Evolutionary conservation across 2,329 filamentous ascomycete species (phyloP).

Genomic region (Neonectria ditissima): DNA sequence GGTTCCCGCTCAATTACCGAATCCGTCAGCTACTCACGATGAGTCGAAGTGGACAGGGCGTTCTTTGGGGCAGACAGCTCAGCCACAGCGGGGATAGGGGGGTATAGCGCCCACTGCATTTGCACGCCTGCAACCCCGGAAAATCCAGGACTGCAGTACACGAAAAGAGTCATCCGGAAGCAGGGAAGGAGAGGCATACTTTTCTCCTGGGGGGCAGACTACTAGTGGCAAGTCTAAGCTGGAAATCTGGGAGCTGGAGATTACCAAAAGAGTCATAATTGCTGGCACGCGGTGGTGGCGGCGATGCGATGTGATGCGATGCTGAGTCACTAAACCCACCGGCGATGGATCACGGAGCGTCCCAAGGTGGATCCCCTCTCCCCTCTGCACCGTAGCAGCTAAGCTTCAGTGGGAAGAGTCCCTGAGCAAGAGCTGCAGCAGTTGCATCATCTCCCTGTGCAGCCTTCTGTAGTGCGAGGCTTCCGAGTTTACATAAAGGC

Average conservation of each 20-base stretch:
- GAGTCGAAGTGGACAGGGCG: conserved; percentile 37
- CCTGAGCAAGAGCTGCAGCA: conserved; percentile 14
- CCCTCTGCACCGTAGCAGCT: conserved; percentile 2
- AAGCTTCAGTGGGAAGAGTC: conserved; percentile 16
- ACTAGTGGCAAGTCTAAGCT: conserved; percentile 10
- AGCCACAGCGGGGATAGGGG: conserved; percentile 3
- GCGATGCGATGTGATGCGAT: not conserved
- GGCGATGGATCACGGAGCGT: not conserved
- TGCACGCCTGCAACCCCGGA: not conserved
- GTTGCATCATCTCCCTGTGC: not conserved
- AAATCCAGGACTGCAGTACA: not conserved
- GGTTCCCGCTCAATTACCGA: conserved; percentile 23
- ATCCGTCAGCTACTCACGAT: conserved; percentile 35
- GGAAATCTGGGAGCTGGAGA: not conserved
- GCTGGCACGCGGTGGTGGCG: not conserved
- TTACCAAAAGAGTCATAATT: conserved; percentile 18
- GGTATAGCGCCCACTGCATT: not conserved
- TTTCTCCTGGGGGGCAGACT: too few relatives aligned
- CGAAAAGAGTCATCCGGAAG: not conserved
- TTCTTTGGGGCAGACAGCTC: conserved; percentile 13
- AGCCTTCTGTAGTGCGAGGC: conserved; percentile 1
- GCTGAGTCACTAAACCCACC: conserved; percentile 20
- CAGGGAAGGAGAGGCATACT: not conserved
- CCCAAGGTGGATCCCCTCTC: conserved; percentile 10
- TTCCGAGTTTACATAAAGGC: conserved; percentile 40